Percentiles rank a stretch among this genome's conserved stretches.
phyloP scores from a whole-genome alignment of 306 rosid genomes.

The Crotalaria pallida region DNA sequence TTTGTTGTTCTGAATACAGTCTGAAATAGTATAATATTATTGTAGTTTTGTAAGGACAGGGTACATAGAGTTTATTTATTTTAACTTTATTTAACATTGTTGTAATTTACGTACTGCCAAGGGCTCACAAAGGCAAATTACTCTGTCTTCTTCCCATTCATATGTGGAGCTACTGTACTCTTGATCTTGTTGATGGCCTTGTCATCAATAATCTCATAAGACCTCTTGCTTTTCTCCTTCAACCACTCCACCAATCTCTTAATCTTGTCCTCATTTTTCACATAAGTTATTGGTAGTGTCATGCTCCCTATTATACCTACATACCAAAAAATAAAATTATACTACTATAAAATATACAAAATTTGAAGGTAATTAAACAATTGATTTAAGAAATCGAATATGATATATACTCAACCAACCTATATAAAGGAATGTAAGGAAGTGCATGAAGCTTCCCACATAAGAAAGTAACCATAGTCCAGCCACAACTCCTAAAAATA shows the following conservation, averaged over 20 bases:
- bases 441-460: slow-evolving; percentile 33
- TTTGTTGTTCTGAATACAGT: background rate
- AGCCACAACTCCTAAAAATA: slow-evolving; percentile 31
- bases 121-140: slow-evolving; percentile 14
- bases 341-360: background rate
- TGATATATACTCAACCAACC: slow-evolving; percentile 32
- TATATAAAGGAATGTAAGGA: slow-evolving; percentile 39
- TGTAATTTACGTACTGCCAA: background rate
- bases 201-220: slow-evolving; percentile 43
- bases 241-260: slow-evolving; percentile 34
- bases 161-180: slow-evolving; percentile 12
- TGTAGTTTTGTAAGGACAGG: too few species aligned
- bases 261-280: slow-evolving; percentile 41
- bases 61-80: too few species aligned
- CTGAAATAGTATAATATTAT: too few species aligned
- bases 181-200: slow-evolving; percentile 43
- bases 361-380: background rate
- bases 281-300: slow-evolving; percentile 41
- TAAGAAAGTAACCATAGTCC: slow-evolving; percentile 42
- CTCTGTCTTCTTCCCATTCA: slow-evolving; percentile 39
- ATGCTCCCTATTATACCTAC: slow-evolving; percentile 38
- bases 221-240: slow-evolving; percentile 29
- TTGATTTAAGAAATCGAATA: background rate
- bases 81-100: too few species aligned
- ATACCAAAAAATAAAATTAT: too few species aligned